Percentiles rank a stretch among this genome's conserved stretches.
phyloP scores from a whole-genome alignment of 2,329 filamentous ascomycete genomes.

The Diaporthe sp. region DNA sequence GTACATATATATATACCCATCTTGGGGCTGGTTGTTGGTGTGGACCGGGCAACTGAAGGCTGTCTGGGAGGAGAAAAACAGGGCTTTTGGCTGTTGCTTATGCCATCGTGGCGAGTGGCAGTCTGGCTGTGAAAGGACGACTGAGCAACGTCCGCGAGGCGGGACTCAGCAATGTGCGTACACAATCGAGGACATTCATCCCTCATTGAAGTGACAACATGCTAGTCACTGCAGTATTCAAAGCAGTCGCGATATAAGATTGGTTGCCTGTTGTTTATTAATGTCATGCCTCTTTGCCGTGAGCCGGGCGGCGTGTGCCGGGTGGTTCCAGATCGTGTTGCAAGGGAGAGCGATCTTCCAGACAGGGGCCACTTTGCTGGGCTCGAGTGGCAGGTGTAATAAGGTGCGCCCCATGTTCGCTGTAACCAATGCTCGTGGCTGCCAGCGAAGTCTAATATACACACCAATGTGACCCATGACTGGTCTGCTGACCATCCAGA shows the following conservation, averaged over 20 bases:
- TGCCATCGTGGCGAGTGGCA: neutral
- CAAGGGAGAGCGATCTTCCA: neutral
- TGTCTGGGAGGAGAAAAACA: neutral
- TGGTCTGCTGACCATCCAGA: conserved; percentile 11
- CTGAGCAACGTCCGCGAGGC: neutral
- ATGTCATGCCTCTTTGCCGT: neutral
- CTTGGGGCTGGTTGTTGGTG: neutral
- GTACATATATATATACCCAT: neutral
- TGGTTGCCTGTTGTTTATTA: neutral
- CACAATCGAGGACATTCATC: neutral
- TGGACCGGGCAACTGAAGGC: neutral
- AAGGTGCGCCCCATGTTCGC: neutral
- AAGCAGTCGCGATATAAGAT: neutral
- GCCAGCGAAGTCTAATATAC: neutral
- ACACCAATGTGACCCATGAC: neutral
- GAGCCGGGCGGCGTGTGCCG: neutral
- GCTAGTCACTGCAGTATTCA: neutral
- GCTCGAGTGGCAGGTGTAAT: neutral
- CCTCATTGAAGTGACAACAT: neutral
- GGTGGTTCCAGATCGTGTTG: conserved; percentile 1
- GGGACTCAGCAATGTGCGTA: neutral
- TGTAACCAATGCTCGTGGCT: neutral
- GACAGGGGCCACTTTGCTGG: neutral
- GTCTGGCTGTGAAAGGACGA: neutral
- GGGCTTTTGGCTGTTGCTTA: neutral